Evolutionary conservation across 495 filamentous ascomycete genomes (phyloP), one percentile per base, ranked within the genome.

Genomic region (Neurospora sp.): DNA sequence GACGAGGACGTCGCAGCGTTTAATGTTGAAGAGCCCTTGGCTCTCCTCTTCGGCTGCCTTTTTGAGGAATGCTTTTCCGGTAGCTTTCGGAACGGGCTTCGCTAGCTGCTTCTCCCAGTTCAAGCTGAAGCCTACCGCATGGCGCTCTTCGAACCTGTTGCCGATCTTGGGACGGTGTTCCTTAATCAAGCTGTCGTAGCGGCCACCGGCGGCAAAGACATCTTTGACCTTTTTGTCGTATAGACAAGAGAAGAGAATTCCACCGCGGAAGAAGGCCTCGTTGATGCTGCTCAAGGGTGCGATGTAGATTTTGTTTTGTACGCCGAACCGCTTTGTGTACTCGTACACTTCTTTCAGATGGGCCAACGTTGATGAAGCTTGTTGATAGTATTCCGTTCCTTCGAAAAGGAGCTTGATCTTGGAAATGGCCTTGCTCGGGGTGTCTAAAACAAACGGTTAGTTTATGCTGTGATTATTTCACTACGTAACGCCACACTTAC

Each of bases 81-180:
- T 81, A 40, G 82, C 81, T 70, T 90, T 91, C 31, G 92, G 86
- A 72, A 91, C 85, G 35, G 73, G 90, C 82, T 72, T 86, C 77
- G 91, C 94, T 90, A 48, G 87, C 85, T 89, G 85, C 74, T 91
- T 89, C 76, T 97, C 94, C 88, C 93, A 97, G 37, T 92, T 92
- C 42, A 99, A 83, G 75, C 95, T 95, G 78, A 98, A 96, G 4
- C 96, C 96, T 44, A 98, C 96, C 11, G 93, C 95, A 76, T 94
- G 93, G 53, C 85, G 84, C 69, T 86, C 82, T 72, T 86, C 81
- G 42, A 83, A 79, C 68, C 82, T 78, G 59, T 81, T 83, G 37
- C 86, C 84, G 69, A 88, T 85, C 71, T 86, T 89, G 14, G 89
- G 87, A 8, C 87, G 86, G 76, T 93, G 88, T 39, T 90, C 90